Percentiles rank a stretch among this genome's conserved stretches.
Evolutionary conservation across 345 rosid species (phyloP).

Genomic region (Salix udensis): DNA sequence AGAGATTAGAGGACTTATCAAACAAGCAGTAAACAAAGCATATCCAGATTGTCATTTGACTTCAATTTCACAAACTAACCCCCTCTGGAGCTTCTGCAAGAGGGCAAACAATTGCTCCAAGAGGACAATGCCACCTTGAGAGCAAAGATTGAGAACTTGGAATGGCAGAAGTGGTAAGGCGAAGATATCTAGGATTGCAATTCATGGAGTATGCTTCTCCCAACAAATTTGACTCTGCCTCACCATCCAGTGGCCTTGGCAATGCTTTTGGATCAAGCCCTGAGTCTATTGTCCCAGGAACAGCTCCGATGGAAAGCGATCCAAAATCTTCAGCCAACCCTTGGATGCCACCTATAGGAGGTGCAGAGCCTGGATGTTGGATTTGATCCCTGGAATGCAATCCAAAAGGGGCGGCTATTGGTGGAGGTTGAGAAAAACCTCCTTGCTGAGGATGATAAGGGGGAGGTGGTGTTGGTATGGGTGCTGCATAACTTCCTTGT

Average conservation of each 20-base stretch:
- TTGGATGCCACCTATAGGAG: conserved; percentile 66
- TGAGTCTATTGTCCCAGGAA: conserved; percentile 77
- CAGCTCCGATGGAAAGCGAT: conserved; percentile 65
- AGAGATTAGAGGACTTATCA: conserved; percentile 9
- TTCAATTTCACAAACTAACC: conserved; percentile 46
- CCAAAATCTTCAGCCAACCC: conserved; percentile 83
- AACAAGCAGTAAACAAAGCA: conserved; percentile 1
- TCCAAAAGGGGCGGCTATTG: conserved; percentile 37
- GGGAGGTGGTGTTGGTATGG: conserved; percentile 40
- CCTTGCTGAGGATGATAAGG: conserved; percentile 52
- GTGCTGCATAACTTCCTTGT: conserved; percentile 48
- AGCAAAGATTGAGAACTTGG: conserved; percentile 87
- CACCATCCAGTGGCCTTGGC: conserved; percentile 96
- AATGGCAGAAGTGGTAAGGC: conserved; percentile 81
- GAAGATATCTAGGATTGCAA: conserved; percentile 75
- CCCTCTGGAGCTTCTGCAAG: conserved; percentile 93
- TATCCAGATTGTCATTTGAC: conserved; percentile 7
- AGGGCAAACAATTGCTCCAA: conserved; percentile 98
- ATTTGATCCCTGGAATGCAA: conserved; percentile 48
- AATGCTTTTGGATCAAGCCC: conserved; percentile 71
- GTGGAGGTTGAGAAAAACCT: conserved; percentile 44
- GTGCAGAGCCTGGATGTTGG: conserved; percentile 51
- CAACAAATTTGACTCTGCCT: conserved; percentile 69
- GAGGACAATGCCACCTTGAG: conserved; percentile 98
- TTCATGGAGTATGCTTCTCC: conserved; percentile 66